Evolutionary conservation across 2,329 filamentous ascomycete genomes (phyloP), one percentile per base, ranked within the genome.

Genomic region (Xylogone sp.): DNA sequence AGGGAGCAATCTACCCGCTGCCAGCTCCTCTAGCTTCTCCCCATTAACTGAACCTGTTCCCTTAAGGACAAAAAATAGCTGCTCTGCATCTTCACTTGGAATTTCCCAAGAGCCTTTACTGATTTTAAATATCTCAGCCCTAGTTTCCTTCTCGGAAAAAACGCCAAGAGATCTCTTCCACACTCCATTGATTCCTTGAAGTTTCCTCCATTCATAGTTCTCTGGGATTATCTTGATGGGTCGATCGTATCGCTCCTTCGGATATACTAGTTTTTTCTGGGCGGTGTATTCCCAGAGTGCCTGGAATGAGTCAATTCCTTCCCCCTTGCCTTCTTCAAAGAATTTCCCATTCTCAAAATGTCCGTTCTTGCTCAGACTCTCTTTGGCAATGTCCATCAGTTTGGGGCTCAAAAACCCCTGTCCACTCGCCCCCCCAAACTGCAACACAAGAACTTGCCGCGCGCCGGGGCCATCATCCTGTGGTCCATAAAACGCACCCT

Each of bases 401-500:
- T 27, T 46, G 42, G 46, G 49, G 19, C 43, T 48, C 3, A 59
- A 20, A 43, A 49, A 59, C 3, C 57, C 57, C 22, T 58, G 56
- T 1, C 51, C 53, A 43, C 56, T 58, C 18, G 56, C 42, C 8
- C 57, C 57, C 16, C 57, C 57, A 48, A 56, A 59, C 21, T 59
- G 57, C 18, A 59, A 49, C 5, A 59, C 54, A 13, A 58, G 46
- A 18, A 58, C 51, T 21, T 54, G 46, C 21, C 52, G 42, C 27
- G 46, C 31, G 21, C 46, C 52, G 7, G 31, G 51, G 4, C 46
- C 52, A 21, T 59, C 57, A 27, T 52, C 42, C 43, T 61, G 55
- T 1, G 57, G 55, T 2, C 53, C 57, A n/a, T 60, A 61, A 3
- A 51, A 21, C 4, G 59, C 57, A 13, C 51, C 57, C 45, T 61